Conservation (phyloP, 257 asterid genomes). For the Ballota nigra region DNA sequence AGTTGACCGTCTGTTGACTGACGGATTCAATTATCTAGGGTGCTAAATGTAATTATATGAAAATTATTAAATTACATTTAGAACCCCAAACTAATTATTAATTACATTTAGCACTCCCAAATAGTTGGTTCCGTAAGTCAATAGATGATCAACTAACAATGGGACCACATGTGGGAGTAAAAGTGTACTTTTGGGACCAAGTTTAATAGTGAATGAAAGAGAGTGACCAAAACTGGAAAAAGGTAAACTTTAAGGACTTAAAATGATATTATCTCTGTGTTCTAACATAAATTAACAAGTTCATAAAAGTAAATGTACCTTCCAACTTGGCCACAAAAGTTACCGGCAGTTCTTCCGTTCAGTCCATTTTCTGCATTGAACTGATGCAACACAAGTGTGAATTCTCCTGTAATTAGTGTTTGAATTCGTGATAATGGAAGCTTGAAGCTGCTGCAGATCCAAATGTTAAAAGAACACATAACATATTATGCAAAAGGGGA, state of each 20-base stretch:
- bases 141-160: background rate
- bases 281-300: background rate
- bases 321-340: background rate
- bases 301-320: conserved; percentile 13
- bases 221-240: background rate
- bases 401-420: background rate
- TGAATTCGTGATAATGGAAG: background rate
- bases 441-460: conserved; percentile 9
- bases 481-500: background rate
- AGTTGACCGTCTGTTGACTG: background rate
- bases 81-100: background rate
- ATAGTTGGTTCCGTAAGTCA: background rate
- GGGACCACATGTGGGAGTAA: background rate
- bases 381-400: background rate
- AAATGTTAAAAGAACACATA: background rate
- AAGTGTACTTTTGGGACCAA: background rate
- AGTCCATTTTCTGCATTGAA: background rate
- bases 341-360: background rate
- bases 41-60: background rate
- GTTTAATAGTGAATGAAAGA: background rate
- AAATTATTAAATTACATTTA: no score
- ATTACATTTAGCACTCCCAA: background rate
- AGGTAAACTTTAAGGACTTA: background rate
- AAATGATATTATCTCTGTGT: background rate
- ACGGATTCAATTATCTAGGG: background rate